A percentile compares a stretch with the other conserved stretches of the same genome.
These are phyloP conservation scores for Tuber indicum DNA, from an alignment of 495 filamentous ascomycete genomes.

Conservation along the genomic window DNA sequence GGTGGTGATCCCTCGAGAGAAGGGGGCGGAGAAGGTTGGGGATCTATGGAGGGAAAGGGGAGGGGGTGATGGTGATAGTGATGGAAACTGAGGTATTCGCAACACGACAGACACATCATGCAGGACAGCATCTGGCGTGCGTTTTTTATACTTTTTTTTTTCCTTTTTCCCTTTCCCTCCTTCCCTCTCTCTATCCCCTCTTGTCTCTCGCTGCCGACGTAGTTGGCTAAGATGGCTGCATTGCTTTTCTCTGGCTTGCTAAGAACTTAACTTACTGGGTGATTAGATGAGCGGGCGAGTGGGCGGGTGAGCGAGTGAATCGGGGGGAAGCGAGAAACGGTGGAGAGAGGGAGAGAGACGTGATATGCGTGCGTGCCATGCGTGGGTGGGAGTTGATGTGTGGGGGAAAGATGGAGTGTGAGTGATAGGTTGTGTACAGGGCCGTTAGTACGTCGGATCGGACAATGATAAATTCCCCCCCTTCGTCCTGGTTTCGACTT, in stretches of 20 bases:
- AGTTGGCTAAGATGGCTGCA: background rate
- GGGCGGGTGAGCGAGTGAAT: background rate
- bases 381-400: background rate
- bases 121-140: background rate
- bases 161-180: background rate
- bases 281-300: background rate
- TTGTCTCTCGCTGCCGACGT: background rate
- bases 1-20: background rate
- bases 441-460: background rate
- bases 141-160: background rate
- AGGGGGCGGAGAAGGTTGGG: background rate
- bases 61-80: background rate
- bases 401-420: background rate
- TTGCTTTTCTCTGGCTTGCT: background rate
- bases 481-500: background rate
- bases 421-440: background rate
- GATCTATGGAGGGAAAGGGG: background rate
- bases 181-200: background rate
- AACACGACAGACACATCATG: background rate
- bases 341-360: background rate
- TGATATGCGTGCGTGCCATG: slow-evolving; percentile 2
- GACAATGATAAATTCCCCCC: background rate
- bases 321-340: background rate
- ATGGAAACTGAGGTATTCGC: background rate
- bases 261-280: background rate